phyloP scores from a whole-genome alignment of 495 filamentous ascomycete genomes.

The Sabuloglossum arenarium region DNA sequence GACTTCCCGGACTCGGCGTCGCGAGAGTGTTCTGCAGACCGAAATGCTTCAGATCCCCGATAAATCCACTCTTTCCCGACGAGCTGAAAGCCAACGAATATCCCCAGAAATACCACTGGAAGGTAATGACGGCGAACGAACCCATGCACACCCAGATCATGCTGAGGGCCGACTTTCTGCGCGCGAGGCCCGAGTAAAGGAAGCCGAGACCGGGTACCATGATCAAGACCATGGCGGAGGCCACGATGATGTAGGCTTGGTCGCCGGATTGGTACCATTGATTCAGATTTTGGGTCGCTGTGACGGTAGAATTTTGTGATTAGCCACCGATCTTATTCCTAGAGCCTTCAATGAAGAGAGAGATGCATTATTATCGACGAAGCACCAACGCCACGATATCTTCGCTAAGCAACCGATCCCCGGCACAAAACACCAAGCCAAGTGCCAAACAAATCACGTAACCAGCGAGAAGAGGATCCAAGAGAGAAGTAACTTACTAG shows the following conservation, averaged over 20 bases:
- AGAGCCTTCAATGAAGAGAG: too few relatives aligned
- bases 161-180: constrained; percentile 42
- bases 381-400: too few relatives aligned
- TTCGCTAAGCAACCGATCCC: too few relatives aligned
- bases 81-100: constrained; percentile 50
- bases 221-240: constrained; percentile 85
- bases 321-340: neutral
- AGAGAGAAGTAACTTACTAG: neutral
- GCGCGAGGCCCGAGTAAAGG: constrained; percentile 42
- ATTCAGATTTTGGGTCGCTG: constrained; percentile 61
- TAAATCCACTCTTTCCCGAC: constrained; percentile 41
- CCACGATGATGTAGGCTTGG: constrained; percentile 74
- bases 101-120: constrained; percentile 62
- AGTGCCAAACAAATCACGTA: too few relatives aligned
- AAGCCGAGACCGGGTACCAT: constrained; percentile 66
- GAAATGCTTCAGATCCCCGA: constrained; percentile 43
- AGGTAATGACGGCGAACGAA: constrained; percentile 40
- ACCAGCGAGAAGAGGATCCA: neutral
- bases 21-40: constrained; percentile 43
- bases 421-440: neutral
- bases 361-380: too few relatives aligned
- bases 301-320: neutral
- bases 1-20: constrained; percentile 39
- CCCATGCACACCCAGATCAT: constrained; percentile 55
- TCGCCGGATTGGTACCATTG: constrained; percentile 65